Conservation (phyloP, 495 filamentous ascomycete genomes). For the Physcia stellaris region DNA sequence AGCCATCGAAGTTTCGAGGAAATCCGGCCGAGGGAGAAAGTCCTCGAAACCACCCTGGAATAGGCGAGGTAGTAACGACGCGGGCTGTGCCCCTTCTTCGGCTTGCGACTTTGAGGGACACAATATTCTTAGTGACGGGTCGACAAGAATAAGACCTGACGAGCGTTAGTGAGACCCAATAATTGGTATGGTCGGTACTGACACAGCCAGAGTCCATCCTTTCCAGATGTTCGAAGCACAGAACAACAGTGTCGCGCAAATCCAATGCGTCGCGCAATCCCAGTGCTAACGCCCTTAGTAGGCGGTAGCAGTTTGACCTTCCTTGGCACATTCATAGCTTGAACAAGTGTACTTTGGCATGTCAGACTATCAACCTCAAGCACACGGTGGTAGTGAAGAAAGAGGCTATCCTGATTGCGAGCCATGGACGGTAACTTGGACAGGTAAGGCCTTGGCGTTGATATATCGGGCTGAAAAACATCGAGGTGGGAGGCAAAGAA, state of each 20-base stretch:
- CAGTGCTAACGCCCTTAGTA: too few relatives aligned
- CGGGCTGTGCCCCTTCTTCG: background rate
- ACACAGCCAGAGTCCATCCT: background rate
- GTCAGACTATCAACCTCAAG: background rate
- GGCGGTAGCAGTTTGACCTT: too few relatives aligned
- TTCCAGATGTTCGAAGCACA: background rate
- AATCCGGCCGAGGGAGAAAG: background rate
- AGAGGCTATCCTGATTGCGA: background rate
- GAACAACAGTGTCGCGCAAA: background rate
- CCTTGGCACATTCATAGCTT: background rate
- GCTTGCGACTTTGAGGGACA: background rate
- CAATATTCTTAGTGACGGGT: background rate
- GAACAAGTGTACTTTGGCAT: background rate
- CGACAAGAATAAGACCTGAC: background rate
- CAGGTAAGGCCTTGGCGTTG: background rate
- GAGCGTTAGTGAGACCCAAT: background rate
- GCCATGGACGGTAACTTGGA: conserved; percentile 6
- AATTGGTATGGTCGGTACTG: background rate
- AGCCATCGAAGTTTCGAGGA: background rate
- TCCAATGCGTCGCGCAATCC: background rate
- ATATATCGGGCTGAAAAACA: background rate
- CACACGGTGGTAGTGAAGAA: background rate
- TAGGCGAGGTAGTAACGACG: background rate
- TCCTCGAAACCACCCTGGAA: background rate
- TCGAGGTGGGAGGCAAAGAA: conserved; percentile 11